phyloP scores from a whole-genome alignment of 352 stramenopile species.

The Phytophthora europaea region DNA sequence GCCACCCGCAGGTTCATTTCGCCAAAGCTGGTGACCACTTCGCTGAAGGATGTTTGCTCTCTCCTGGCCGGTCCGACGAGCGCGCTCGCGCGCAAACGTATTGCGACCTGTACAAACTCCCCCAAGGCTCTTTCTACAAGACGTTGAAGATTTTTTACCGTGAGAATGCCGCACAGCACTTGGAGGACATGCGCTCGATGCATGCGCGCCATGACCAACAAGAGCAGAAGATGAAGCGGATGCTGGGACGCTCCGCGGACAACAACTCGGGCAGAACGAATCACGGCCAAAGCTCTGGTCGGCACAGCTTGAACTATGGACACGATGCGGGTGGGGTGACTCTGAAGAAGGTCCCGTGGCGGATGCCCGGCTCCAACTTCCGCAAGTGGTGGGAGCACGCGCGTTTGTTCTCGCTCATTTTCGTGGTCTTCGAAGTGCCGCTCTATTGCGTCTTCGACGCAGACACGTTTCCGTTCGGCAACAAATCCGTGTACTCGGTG shows the following conservation, averaged over 20 bases:
- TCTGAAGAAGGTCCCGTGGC: constrained; percentile 44
- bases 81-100: constrained; percentile 72
- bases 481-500: constrained; percentile 46
- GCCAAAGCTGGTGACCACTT: constrained; percentile 68
- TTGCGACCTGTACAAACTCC: constrained; percentile 81
- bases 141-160: constrained; percentile 68
- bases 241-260: constrained; percentile 59
- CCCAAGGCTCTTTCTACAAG: constrained; percentile 59
- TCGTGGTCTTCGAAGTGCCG: constrained; percentile 75
- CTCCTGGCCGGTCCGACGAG: constrained; percentile 54
- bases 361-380: constrained; percentile 64
- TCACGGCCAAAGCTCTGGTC: not conserved
- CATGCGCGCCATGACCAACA: constrained; percentile 68
- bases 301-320: constrained; percentile 19
- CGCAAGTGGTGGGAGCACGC: constrained; percentile 70
- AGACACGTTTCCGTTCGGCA: constrained; percentile 60
- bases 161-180: constrained; percentile 29
- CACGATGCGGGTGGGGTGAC: constrained; percentile 4
- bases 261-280: constrained; percentile 3
- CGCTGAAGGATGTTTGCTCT: constrained; percentile 60
- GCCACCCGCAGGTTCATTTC: constrained; percentile 40
- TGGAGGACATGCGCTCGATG: constrained; percentile 71
- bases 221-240: constrained; percentile 83
- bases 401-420: constrained; percentile 55
- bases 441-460: constrained; percentile 78